Evolutionary conservation across 2,329 filamentous ascomycete species (phyloP).

Genomic region (Cytospora mali): DNA sequence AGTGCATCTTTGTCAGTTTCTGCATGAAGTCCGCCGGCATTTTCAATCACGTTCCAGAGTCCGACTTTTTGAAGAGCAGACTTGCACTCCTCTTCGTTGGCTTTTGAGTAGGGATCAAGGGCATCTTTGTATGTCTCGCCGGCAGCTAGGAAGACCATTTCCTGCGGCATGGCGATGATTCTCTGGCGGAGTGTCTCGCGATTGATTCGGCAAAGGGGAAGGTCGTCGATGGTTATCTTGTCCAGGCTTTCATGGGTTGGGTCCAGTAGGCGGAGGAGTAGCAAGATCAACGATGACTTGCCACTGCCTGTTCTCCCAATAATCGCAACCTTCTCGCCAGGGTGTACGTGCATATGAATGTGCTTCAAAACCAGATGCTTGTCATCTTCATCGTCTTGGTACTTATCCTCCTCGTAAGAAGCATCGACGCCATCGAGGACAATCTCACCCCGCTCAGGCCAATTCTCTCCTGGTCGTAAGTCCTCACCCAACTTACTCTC

Average conservation of each 20-base stretch:
- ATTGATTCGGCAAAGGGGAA: slow-evolving; percentile 37
- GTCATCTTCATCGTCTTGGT: background rate
- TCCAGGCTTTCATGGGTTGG: slow-evolving; percentile 31
- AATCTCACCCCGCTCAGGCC: slow-evolving; percentile 35
- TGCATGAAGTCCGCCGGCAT: slow-evolving; percentile 33
- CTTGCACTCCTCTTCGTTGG: slow-evolving; percentile 31
- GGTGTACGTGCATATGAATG: slow-evolving; percentile 34
- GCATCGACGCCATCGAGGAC: slow-evolving; percentile 34
- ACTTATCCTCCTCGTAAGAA: slow-evolving; percentile 29
- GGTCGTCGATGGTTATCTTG: slow-evolving; percentile 40
- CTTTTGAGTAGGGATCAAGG: slow-evolving; percentile 36
- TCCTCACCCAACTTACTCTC: slow-evolving; percentile 34
- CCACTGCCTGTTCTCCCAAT: slow-evolving; percentile 40
- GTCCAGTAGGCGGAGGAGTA: slow-evolving; percentile 45
- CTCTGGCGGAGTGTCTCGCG: slow-evolving; percentile 40
- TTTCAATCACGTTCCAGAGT: slow-evolving; percentile 32
- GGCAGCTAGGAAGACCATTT: slow-evolving; percentile 45
- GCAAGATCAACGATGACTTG: slow-evolving; percentile 45
- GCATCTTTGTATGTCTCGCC: slow-evolving; percentile 39
- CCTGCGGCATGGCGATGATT: slow-evolving; percentile 48
- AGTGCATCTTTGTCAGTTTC: slow-evolving; percentile 46
- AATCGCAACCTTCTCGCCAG: slow-evolving; percentile 39
- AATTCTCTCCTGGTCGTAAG: slow-evolving; percentile 33
- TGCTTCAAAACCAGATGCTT: slow-evolving; percentile 34
- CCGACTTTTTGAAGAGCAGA: slow-evolving; percentile 32